Base-by-base conservation (phyloP, 2,329 filamentous ascomycete species). In the Lasiodiplodia hormozganensis region DNA sequence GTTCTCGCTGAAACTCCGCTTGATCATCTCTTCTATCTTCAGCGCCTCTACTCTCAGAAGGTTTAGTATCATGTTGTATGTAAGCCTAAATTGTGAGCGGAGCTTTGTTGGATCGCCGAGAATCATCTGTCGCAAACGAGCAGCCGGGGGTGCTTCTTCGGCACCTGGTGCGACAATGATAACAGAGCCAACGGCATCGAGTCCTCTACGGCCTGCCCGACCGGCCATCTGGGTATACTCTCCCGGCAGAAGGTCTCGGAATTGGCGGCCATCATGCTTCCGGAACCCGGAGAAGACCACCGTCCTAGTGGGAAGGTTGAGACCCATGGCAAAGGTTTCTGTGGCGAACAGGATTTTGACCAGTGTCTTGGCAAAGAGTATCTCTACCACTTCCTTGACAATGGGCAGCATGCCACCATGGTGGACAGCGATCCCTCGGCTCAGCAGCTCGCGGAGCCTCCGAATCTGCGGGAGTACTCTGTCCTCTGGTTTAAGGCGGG, bases 11-110 rank as follows among this genome's bases (percentile, higher is more conserved):
- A 99, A 99, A 79, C 94, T 97, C 72, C 96, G 91, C 86, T 99
- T 99, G 84, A 99, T 99, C 96, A 99, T 99, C 81, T 99, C 96
- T 79, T 99, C 96, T 73, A 99, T 98, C 83, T 97, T 98, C 72
- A 99, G 82, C 2, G 96, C 96, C 79, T 99, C 96, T 2, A 99
- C 96, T 43, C 96, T 91, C 60, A 99, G 85, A 38, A 99, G 85
- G 76, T 98, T 99, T 36, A 99, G 84, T 70, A 99, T 99, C 96
- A 99, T 99, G 81, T 98, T 99, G 84, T 99, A 99, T 0, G 96
- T 99, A 58, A 99, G 85, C 70, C 96, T 89, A 85, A 99, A 99
- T 76, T 99, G 96, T 7, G 95, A 98, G 57, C 94, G 89, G 60
- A 99, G 86, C 81, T 98, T 98, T 31, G 94, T 97, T 38, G 96